phyloP scores from a whole-genome alignment of 495 filamentous ascomycete genomes.

The Aspergillus coremiiformis region DNA sequence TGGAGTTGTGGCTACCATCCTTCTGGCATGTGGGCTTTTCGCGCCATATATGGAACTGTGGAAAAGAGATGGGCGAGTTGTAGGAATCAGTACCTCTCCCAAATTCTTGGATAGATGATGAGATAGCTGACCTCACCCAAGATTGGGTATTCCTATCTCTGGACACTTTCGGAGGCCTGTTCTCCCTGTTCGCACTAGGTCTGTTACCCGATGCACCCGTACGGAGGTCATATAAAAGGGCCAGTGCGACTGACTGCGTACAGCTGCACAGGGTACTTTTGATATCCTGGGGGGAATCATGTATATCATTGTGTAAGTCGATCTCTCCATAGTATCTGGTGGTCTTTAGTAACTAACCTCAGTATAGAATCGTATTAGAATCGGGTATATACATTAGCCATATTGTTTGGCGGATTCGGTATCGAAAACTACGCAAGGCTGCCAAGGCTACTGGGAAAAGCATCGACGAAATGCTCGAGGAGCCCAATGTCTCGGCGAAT shows the following conservation, averaged over 20 bases:
- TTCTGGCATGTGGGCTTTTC: constrained; percentile 54
- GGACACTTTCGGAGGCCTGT: constrained; percentile 66
- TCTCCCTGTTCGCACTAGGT: constrained; percentile 67
- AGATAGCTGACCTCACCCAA: constrained; percentile 8
- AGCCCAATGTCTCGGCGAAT: constrained; percentile 4
- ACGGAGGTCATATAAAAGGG: neutral
- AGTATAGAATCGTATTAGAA: constrained; percentile 53
- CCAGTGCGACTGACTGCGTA: constrained; percentile 2
- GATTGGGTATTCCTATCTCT: constrained; percentile 59
- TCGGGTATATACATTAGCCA: constrained; percentile 63
- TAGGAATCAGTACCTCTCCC: constrained; percentile 54
- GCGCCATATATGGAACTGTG: constrained; percentile 67
- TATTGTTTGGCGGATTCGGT: constrained; percentile 58
- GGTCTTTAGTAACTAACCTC: neutral
- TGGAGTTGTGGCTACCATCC: constrained; percentile 52
- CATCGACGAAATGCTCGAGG: constrained; percentile 55
- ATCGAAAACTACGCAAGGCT: constrained; percentile 48
- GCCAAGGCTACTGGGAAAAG: constrained; percentile 51
- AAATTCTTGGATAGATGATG: neutral
- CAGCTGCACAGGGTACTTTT: constrained; percentile 60
- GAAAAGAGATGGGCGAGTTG: constrained; percentile 61
- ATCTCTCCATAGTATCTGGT: neutral
- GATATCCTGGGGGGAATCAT: constrained; percentile 62
- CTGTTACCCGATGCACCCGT: constrained; percentile 7
- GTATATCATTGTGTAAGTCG: constrained; percentile 57